These are phyloP conservation scores for Botryotinia calthae DNA, from an alignment of 2,329 filamentous ascomycete genomes.

Conservation along the genomic window DNA sequence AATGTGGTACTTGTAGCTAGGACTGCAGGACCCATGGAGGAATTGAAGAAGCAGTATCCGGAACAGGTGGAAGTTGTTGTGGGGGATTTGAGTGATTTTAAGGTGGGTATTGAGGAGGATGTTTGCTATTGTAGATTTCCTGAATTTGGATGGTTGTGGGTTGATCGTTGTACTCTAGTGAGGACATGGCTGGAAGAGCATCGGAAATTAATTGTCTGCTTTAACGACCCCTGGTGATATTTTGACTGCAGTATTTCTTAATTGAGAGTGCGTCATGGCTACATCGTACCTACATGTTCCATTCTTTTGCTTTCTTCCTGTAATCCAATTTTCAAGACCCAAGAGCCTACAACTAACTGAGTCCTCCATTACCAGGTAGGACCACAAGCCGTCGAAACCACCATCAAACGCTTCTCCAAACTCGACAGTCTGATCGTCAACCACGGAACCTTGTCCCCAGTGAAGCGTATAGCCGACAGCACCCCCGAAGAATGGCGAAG, in stretches of 20 bases:
- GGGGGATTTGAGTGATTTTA: constrained; percentile 54
- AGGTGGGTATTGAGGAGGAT: constrained; percentile 41
- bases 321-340: too few relatives aligned
- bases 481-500: constrained; percentile 72
- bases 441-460: constrained; percentile 77
- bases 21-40: constrained; percentile 48
- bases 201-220: background rate
- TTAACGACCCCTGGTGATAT: background rate
- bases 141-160: background rate
- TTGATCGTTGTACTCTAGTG: background rate
- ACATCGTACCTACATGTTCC: background rate
- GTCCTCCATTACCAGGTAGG: constrained; percentile 43
- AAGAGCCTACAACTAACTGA: background rate
- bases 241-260: background rate
- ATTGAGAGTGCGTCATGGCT: background rate
- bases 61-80: constrained; percentile 55
- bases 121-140: background rate
- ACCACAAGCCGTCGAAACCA: constrained; percentile 60
- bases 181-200: background rate
- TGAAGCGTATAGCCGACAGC: constrained; percentile 65
- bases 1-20: constrained; percentile 60
- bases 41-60: constrained; percentile 51
- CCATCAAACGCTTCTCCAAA: constrained; percentile 64
- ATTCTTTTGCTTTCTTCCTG: background rate
- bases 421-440: constrained; percentile 86